Percentiles rank a stretch among this genome's conserved stretches.
These are phyloP conservation scores for Lentinus tigrinus DNA, from an alignment of 768 basidiomycete genomes.

Conservation along the genomic window DNA sequence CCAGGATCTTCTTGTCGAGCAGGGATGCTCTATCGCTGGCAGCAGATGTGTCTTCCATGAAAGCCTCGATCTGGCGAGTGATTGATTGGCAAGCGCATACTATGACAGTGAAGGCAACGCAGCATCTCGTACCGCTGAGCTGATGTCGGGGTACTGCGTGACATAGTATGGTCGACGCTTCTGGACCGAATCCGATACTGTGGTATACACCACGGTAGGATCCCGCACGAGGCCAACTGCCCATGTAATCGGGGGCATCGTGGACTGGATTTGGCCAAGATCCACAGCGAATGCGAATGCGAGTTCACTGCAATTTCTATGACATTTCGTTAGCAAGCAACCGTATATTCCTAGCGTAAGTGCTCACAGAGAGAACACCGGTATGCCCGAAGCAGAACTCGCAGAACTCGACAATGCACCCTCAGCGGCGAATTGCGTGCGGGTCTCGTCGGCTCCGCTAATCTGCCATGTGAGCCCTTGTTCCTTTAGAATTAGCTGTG, in stretches of 20 bases:
- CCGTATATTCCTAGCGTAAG: constrained; percentile 14
- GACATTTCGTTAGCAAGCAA: not conserved
- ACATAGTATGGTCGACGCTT: constrained; percentile 21
- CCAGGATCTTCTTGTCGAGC: constrained; percentile 24
- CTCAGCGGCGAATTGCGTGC: constrained; percentile 15
- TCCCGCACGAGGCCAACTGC: constrained; percentile 25
- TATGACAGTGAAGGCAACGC: not conserved
- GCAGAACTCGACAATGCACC: constrained; percentile 16
- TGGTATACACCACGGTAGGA: constrained; percentile 23
- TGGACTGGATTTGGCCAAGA: constrained; percentile 21
- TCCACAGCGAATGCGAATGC: constrained; percentile 27
- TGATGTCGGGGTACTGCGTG: constrained; percentile 4
- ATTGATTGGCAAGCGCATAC: not conserved
- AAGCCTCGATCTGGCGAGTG: constrained; percentile 16
- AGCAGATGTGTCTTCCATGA: constrained; percentile 20
- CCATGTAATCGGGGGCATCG: constrained; percentile 23
- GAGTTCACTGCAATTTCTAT: not conserved
- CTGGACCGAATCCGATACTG: constrained; percentile 1
- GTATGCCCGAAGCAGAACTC: constrained; percentile 3
- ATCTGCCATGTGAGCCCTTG: constrained; percentile 11
- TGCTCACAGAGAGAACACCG: not conserved
- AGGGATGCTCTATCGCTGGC: constrained; percentile 16
- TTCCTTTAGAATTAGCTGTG: not conserved
- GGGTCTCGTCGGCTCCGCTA: not conserved
- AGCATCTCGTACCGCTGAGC: not conserved